Evolutionary conservation across 1,284 basidiomycete genomes (phyloP).

Genomic region (Earliella scabrosa): DNA sequence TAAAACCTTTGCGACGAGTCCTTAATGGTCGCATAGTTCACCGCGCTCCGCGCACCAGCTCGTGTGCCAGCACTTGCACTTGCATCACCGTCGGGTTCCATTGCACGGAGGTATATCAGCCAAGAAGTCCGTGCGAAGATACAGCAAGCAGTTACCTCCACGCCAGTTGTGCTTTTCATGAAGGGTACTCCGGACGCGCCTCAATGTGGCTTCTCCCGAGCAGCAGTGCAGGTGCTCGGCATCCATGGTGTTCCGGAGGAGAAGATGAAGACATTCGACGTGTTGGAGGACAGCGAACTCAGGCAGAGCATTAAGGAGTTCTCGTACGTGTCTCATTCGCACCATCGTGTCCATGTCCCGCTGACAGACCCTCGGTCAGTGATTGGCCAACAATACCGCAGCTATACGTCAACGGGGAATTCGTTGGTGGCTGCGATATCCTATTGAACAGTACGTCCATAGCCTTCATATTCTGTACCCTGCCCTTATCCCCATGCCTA

Average conservation of each 20-base stretch:
- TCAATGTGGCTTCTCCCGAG: constrained; percentile 90
- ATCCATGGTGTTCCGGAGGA: constrained; percentile 83
- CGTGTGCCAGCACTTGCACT: constrained; percentile 24
- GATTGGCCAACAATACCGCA: constrained; percentile 99
- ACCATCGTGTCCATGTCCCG: constrained; percentile 39
- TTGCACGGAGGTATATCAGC: constrained; percentile 46
- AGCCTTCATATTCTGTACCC: not conserved
- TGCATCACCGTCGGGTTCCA: constrained; percentile 25
- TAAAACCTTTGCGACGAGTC: fast-evolving
- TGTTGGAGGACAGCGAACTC: constrained; percentile 86
- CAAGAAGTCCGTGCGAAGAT: constrained; percentile 49
- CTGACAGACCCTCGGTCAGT: constrained; percentile 44
- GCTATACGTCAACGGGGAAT: constrained; percentile 93
- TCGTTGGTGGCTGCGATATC: constrained; percentile 97
- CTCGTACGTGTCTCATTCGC: constrained; percentile 62
- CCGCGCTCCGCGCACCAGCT: constrained; percentile 26
- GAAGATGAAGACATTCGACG: constrained; percentile 89
- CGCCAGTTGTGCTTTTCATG: constrained; percentile 92
- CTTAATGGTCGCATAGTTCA: constrained; percentile 6
- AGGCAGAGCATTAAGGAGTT: constrained; percentile 93
- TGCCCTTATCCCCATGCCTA: not conserved
- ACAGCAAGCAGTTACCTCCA: constrained; percentile 66
- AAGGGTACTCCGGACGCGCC: constrained; percentile 81
- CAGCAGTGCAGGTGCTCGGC: constrained; percentile 90
- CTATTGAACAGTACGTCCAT: constrained; percentile 70